phyloP scores from a whole-genome alignment of 2,329 filamentous ascomycete genomes.

The Immersiporthe knoxdaviesiana region DNA sequence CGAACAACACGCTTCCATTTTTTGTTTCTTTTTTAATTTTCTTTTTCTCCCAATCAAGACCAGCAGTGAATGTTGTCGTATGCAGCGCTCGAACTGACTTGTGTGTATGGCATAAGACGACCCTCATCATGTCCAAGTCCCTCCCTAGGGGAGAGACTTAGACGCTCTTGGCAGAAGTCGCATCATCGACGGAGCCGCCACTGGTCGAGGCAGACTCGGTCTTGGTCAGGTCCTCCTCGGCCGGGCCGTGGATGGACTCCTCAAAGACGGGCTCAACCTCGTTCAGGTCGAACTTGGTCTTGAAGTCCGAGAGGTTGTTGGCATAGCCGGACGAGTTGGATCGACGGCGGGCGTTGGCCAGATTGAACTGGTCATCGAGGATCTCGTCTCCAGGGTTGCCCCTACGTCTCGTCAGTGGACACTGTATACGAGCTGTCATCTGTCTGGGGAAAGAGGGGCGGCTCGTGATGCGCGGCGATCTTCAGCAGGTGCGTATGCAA shows the following conservation, averaged over 20 bases:
- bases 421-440: neutral
- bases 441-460: neutral
- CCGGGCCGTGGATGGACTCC: conserved; percentile 74
- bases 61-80: conserved; percentile 24
- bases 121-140: conserved; percentile 30
- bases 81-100: conserved; percentile 23
- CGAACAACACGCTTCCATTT: conserved; percentile 9
- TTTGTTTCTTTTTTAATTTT: too few species aligned
- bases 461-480: neutral
- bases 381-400: conserved; percentile 82
- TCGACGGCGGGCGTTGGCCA: conserved; percentile 84
- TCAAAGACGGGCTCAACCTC: conserved; percentile 93
- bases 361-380: conserved; percentile 80
- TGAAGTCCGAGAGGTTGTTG: conserved; percentile 75
- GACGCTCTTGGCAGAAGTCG: conserved; percentile 42
- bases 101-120: conserved; percentile 10
- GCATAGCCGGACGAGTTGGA: conserved; percentile 85
- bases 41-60: neutral
- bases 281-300: conserved; percentile 94
- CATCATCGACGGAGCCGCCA: conserved; percentile 59
- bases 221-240: conserved; percentile 61
- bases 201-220: conserved; percentile 63
- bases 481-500: conserved; percentile 5
- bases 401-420: conserved; percentile 54
- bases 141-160: conserved; percentile 16